Conservation (phyloP, 371 early-diverging fungal genomes). For the Mortierella sp. region DNA sequence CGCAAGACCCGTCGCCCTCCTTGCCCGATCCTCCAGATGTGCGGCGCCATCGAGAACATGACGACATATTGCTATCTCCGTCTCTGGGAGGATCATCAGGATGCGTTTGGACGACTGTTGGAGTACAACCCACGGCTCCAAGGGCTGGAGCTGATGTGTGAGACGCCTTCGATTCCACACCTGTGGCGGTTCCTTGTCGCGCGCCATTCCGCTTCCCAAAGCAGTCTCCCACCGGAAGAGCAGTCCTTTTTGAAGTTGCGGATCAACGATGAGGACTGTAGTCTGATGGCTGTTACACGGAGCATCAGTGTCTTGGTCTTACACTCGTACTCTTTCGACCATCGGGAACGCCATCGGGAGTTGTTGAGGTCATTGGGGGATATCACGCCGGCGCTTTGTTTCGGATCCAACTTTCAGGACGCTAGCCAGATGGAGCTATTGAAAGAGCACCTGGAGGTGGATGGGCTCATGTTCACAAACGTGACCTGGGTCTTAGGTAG, state of each 20-base stretch:
- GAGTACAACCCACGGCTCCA: conserved; percentile 15
- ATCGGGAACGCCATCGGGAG: not conserved
- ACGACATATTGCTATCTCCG: conserved; percentile 17
- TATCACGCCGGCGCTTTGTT: not conserved
- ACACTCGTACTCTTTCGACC: not conserved
- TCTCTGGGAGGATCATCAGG: conserved; percentile 21
- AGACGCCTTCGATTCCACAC: conserved; percentile 17
- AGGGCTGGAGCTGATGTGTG: conserved; percentile 30
- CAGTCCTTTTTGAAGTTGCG: conserved; percentile 5
- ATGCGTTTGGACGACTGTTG: not conserved
- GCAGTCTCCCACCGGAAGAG: too few relatives aligned
- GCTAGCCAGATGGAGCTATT: not conserved
- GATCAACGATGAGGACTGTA: conserved; percentile 20
- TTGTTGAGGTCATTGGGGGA: not conserved
- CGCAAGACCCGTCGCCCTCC: conserved; percentile 16
- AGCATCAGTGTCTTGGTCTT: not conserved
- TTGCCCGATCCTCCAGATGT: not conserved
- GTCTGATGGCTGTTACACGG: conserved; percentile 4
- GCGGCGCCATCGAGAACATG: conserved; percentile 19
- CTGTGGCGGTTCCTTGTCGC: conserved; percentile 23
- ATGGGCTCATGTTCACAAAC: not conserved
- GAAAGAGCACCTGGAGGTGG: not conserved
- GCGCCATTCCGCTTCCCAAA: not conserved
- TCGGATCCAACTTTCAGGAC: not conserved
- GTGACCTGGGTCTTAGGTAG: not conserved